These are phyloP conservation scores for Carex littledalei DNA, from an alignment of 176 grass and related monocot genomes.

Conservation along the genomic window DNA sequence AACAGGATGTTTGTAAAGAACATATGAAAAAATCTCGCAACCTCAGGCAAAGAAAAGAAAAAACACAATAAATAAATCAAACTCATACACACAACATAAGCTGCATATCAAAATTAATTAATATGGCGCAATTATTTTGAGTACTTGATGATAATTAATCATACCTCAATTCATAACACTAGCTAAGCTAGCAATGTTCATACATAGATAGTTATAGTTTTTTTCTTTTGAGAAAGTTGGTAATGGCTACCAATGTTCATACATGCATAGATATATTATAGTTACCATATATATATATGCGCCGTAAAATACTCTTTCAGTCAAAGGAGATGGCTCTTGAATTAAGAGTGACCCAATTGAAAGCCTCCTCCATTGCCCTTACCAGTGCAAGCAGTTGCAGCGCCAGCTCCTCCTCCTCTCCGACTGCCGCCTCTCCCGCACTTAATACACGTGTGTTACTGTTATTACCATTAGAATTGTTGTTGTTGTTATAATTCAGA, in stretches of 20 bases:
- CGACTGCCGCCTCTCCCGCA: not conserved
- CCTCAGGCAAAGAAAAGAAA: not conserved
- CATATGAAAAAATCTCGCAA: not conserved
- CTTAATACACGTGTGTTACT: not conserved
- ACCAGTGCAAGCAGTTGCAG: conserved; percentile 38
- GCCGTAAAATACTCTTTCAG: not conserved
- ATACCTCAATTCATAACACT: not conserved
- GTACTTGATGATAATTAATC: not conserved
- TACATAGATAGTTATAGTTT: not conserved
- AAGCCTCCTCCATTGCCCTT: conserved; percentile 63
- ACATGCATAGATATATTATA: not conserved
- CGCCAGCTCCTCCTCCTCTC: not conserved
- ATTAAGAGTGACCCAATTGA: conserved; percentile 32
- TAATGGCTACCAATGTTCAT: not conserved
- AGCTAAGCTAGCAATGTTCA: not conserved
- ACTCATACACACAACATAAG: not conserved
- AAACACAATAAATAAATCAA: not conserved
- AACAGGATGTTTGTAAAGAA: not conserved
- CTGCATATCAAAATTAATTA: not conserved
- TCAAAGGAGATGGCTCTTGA: conserved; percentile 28
- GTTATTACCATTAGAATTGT: not conserved
- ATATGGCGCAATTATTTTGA: not conserved
- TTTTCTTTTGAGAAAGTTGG: no score
- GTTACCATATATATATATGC: not conserved
- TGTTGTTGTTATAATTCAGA: not conserved